These are phyloP conservation scores for Vigna trinervia DNA, from an alignment of 306 rosid genomes.

Conservation along the genomic window DNA sequence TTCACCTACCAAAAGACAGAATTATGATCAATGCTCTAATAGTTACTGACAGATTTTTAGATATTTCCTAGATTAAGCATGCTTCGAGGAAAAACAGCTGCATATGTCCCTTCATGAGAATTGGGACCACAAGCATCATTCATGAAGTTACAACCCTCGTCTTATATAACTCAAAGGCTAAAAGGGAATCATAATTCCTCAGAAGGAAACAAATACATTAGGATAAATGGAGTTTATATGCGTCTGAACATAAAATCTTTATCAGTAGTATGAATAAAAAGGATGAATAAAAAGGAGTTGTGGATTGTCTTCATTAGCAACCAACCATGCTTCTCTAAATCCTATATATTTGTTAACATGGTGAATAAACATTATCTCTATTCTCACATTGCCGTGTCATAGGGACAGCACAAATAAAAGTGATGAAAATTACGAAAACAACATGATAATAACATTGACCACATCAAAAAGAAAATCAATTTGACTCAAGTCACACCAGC, in stretches of 20 bases:
- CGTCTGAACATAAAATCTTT: not conserved
- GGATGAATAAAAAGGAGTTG: not conserved
- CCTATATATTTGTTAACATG: not conserved
- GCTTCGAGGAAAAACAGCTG: not conserved
- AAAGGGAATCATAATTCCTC: constrained; percentile 14
- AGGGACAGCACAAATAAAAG: too few relatives aligned
- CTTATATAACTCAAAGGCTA: not conserved
- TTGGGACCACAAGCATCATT: constrained; percentile 10
- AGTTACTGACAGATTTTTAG: not conserved
- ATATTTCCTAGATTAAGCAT: not conserved
- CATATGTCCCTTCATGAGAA: not conserved
- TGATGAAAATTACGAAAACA: not conserved
- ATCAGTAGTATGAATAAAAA: too few relatives aligned
- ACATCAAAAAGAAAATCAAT: not conserved
- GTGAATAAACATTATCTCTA: not conserved
- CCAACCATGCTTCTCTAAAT: not conserved
- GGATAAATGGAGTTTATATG: constrained; percentile 3
- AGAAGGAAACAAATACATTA: constrained; percentile 21
- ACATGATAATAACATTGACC: not conserved
- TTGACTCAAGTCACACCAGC: not conserved
- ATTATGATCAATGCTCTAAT: not conserved
- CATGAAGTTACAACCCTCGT: constrained; percentile 4
- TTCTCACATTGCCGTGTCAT: not conserved
- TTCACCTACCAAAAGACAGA: not conserved
- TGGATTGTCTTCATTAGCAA: constrained; percentile 1